Evolutionary conservation across 257 asterid species (phyloP).

Genomic region (Galeopsis tetrahit): DNA sequence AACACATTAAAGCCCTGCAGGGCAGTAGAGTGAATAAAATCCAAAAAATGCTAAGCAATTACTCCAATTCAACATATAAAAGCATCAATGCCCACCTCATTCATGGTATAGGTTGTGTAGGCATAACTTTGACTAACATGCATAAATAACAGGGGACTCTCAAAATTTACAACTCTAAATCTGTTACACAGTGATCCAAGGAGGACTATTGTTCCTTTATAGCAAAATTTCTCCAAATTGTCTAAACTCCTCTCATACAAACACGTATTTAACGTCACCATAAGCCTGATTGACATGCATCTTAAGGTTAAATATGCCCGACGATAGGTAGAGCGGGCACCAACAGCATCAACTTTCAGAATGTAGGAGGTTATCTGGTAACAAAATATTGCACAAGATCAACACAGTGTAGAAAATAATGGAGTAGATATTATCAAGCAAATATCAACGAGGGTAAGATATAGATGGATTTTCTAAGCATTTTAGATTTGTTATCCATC

Average conservation of each 20-base stretch:
- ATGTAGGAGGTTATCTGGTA: conserved; percentile 26
- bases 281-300: not conserved
- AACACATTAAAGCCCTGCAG: too few relatives aligned
- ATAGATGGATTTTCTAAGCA: not conserved
- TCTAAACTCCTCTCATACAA: conserved; percentile 8
- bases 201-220: conserved; percentile 12
- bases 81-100: not conserved
- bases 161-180: conserved; percentile 37
- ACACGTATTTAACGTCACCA: not conserved
- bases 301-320: too few relatives aligned
- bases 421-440: not conserved
- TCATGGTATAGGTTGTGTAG: not conserved
- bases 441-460: not conserved
- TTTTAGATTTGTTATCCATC: not conserved
- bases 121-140: conserved; percentile 18
- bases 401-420: not conserved
- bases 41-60: too few relatives aligned
- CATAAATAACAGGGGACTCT: conserved; percentile 14
- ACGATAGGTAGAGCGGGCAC: not conserved
- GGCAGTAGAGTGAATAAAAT: too few relatives aligned
- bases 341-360: not conserved
- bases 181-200: not conserved
- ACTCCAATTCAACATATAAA: too few relatives aligned
- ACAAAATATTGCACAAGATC: conserved; percentile 2
- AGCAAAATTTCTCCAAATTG: conserved; percentile 22